phyloP scores from a whole-genome alignment of 306 rosid species.

The Senna siamea region DNA sequence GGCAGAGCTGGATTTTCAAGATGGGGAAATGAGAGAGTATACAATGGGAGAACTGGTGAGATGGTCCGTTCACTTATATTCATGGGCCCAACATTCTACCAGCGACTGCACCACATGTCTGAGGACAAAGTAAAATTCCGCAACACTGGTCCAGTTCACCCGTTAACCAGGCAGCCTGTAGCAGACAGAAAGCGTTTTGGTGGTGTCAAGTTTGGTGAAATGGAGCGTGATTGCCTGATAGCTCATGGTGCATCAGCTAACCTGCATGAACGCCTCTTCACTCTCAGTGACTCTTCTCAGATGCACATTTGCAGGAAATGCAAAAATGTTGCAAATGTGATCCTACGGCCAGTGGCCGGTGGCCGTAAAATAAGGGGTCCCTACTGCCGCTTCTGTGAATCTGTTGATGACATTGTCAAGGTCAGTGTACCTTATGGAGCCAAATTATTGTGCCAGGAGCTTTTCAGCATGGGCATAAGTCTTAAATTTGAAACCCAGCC shows the following conservation, averaged over 20 bases:
- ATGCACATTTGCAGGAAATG: constrained; percentile 79
- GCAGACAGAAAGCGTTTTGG: constrained; percentile 96
- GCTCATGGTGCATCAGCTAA: constrained; percentile 99
- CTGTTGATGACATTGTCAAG: constrained; percentile 74
- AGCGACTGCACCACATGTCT: constrained; percentile 92
- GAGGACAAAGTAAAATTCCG: constrained; percentile 95
- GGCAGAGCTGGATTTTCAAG: constrained; percentile 86
- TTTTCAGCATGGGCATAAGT: constrained; percentile 95
- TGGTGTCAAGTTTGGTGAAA: constrained; percentile 95
- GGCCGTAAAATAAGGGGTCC: constrained; percentile 93
- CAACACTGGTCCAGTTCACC: constrained; percentile 98
- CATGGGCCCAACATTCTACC: constrained; percentile 98
- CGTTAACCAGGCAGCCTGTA: constrained; percentile 96
- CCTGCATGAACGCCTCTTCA: constrained; percentile 91
- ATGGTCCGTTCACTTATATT: constrained; percentile 84
- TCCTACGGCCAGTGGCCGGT: constrained; percentile 68
- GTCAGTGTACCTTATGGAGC: constrained; percentile 93
- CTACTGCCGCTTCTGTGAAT: constrained; percentile 73
- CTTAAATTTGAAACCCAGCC: constrained; percentile 77
- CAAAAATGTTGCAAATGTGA: constrained; percentile 75
- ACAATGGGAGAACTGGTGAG: constrained; percentile 90
- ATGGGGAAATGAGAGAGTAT: constrained; percentile 94
- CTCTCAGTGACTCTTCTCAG: constrained; percentile 89
- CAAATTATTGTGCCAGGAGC: constrained; percentile 86
- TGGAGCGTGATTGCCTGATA: constrained; percentile 96